Conservation (phyloP, 257 asterid species). For the Euphrasia confusa region DNA sequence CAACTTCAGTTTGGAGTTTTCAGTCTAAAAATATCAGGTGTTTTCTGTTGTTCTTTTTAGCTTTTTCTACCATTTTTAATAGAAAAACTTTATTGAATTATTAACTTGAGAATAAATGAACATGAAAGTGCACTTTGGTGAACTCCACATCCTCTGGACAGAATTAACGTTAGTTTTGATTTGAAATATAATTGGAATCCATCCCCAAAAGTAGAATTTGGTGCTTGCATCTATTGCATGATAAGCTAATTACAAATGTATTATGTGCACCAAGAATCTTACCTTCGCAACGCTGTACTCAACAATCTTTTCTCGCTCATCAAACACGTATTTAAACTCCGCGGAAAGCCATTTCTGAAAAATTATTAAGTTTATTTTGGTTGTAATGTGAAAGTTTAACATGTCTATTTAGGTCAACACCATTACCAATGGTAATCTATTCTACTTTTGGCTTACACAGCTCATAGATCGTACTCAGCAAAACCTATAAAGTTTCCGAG, state of each 20-base stretch:
- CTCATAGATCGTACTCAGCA: background rate
- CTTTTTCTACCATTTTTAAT: no score
- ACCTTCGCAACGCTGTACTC: background rate
- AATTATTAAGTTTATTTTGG: no score
- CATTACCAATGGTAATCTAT: no score
- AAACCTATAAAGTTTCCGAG: background rate
- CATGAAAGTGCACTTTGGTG: background rate
- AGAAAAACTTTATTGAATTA: no score
- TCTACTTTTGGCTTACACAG: background rate
- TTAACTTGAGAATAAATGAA: background rate
- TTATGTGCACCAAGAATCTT: no score
- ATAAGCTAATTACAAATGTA: no score
- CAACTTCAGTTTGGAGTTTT: background rate
- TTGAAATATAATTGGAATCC: background rate
- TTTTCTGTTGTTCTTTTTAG: background rate
- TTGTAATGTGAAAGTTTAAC: no score
- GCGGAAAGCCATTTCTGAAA: no score
- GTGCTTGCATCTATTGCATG: no score
- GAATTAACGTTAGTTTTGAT: background rate
- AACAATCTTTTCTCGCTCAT: background rate
- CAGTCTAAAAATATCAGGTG: background rate
- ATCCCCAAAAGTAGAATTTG: background rate
- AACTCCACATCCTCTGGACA: constrained; percentile 1
- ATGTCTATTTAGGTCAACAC: no score
- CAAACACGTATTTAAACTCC: background rate